Percentiles rank a stretch among this genome's conserved stretches.
These are phyloP conservation scores for Fistulifera solaris DNA, from an alignment of 108 stramenopile genomes.

Conservation along the genomic window DNA sequence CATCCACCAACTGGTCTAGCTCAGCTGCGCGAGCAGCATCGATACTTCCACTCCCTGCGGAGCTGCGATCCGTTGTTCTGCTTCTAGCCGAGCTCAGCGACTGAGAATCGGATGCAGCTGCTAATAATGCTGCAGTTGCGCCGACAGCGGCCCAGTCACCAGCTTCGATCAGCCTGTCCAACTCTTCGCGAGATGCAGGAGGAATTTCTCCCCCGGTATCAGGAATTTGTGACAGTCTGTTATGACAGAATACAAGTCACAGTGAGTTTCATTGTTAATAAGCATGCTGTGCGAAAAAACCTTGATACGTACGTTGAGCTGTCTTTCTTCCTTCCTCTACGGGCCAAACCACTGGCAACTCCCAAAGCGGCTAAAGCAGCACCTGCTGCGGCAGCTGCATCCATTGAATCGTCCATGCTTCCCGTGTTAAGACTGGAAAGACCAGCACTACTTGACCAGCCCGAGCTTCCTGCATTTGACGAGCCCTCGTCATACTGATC, in stretches of 20 bases:
- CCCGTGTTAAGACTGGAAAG: constrained; percentile 46
- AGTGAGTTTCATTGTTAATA: too few species aligned
- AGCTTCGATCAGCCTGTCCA: constrained; percentile 67
- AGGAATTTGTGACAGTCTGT: not conserved
- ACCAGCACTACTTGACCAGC: constrained; percentile 45
- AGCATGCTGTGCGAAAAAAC: not conserved
- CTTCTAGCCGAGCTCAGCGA: constrained; percentile 39
- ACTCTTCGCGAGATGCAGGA: constrained; percentile 35
- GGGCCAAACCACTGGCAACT: constrained; percentile 23
- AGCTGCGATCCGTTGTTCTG: constrained; percentile 10
- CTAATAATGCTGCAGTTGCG: constrained; percentile 71
- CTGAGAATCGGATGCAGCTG: constrained; percentile 58
- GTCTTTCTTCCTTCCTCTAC: not conserved
- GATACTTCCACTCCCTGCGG: constrained; percentile 6
- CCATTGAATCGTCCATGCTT: constrained; percentile 33
- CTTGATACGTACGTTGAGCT: not conserved
- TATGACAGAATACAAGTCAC: too few species aligned
- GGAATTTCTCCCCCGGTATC: constrained; percentile 9
- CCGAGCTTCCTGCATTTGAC: constrained; percentile 36
- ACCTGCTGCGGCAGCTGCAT: constrained; percentile 16
- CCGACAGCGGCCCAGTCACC: constrained; percentile 87
- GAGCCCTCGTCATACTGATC: constrained; percentile 17
- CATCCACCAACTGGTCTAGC: constrained; percentile 72
- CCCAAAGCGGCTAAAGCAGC: constrained; percentile 37
- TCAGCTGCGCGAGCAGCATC: constrained; percentile 57